phyloP scores from a whole-genome alignment of 164 flowering plant genomes.

The Dillenia turbinata region DNA sequence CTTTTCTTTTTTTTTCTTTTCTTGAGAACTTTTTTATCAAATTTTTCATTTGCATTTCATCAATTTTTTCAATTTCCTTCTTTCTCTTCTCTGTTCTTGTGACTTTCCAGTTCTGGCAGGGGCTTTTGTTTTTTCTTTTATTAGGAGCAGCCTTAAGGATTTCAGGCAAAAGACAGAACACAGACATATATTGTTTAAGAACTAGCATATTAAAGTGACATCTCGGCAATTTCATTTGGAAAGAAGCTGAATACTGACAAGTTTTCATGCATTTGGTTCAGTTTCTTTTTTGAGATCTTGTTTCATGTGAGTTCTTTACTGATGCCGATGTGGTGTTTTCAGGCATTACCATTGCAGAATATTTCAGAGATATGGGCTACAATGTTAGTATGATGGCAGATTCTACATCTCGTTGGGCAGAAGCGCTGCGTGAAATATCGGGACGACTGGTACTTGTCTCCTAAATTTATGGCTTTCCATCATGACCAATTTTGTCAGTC shows the following conservation, averaged over 20 bases:
- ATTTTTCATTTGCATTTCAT: too few relatives aligned
- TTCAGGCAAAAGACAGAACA: too few relatives aligned
- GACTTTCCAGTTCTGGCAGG: too few relatives aligned
- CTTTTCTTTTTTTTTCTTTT: too few relatives aligned
- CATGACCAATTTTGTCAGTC: not conserved
- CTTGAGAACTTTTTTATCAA: too few relatives aligned
- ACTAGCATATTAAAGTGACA: too few relatives aligned
- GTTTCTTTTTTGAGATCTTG: not conserved
- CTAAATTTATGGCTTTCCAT: not conserved
- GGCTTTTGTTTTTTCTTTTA: too few relatives aligned
- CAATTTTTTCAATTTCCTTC: too few relatives aligned
- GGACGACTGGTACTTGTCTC: slow-evolving; percentile 80
- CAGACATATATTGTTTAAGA: too few relatives aligned
- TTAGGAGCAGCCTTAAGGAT: too few relatives aligned
- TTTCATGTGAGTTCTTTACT: not conserved
- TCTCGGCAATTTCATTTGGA: not conserved
- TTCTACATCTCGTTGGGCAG: slow-evolving; percentile 99
- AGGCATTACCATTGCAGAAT: slow-evolving; percentile 87
- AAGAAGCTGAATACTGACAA: too few relatives aligned
- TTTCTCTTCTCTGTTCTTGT: too few relatives aligned
- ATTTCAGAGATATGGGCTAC: slow-evolving; percentile 85
- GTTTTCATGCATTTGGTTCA: not conserved
- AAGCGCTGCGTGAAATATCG: slow-evolving; percentile 98
- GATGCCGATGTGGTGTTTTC: slow-evolving; percentile 14
- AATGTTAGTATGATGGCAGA: slow-evolving; percentile 99